Evolutionary conservation across 2,329 filamentous ascomycete genomes (phyloP), one percentile per base, ranked within the genome.

Genomic region (Fusarium sp.): DNA sequence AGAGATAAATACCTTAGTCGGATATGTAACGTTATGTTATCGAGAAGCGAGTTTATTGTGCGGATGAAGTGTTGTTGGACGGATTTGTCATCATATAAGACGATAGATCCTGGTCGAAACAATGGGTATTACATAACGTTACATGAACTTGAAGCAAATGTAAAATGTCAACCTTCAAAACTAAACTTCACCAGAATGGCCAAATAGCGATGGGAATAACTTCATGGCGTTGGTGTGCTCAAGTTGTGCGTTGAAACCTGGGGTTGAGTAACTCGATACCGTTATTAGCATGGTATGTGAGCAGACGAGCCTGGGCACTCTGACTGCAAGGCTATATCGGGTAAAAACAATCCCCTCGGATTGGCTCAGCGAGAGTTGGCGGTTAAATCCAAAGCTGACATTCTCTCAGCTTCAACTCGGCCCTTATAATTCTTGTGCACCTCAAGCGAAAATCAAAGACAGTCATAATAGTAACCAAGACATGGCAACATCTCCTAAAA

Each of bases 21-120:
- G 10, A 25, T 3, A 11, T 13, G 21, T 25, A 52, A 37, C 12
- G 7, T 37, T 25, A 13, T 28, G 9, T 46, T 37, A 19, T 32
- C 4, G 4, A 30, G 19, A 25, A 46, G 7, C 3, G 21, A 25
- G n/a, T 6, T 4, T 15, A 18, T 19, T n/a, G 12, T 5, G 32
- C 32, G 23, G 18, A 12, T 5, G 15, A 16, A 12, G 9, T 37
- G 23, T 13, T 47, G 54, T 49, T 15, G 19, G 32, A 4, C 21
- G 6, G 40, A 59, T 62, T 62, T 62, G 60, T 62, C 38, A 62
- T 62, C 38, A 44, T 12, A 37, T 21, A 11, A 43, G 35, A 30
- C 5, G 21, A 33, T 28, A 13, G 13, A 49, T 58, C 58, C 58
- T 42, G 15, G 49, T 37, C 12, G 19, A 33, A 30, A 33, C 11